phyloP scores from a whole-genome alignment of 2,329 filamentous ascomycete genomes.

The Botrytis sinoallii region DNA sequence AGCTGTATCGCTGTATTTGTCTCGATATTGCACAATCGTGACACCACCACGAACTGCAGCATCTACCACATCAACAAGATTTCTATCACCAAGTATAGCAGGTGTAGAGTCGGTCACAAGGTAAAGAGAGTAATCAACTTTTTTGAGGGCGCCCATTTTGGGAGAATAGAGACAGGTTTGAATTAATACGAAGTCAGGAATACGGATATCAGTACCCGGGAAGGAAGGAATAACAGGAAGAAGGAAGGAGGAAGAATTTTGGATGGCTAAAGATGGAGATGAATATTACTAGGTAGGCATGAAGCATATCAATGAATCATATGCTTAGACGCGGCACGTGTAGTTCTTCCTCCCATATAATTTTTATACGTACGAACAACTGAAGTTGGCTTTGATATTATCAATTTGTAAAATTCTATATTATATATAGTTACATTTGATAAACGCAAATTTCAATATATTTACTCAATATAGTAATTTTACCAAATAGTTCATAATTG shows the following conservation, averaged over 20 bases:
- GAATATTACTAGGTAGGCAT: too few species aligned
- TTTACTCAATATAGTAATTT: background rate
- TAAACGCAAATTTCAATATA: background rate
- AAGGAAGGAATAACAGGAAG: background rate
- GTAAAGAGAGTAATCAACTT: slow-evolving; percentile 77
- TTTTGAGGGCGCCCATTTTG: slow-evolving; percentile 38
- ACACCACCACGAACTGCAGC: slow-evolving; percentile 75
- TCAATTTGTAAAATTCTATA: background rate
- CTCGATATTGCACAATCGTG: slow-evolving; percentile 84
- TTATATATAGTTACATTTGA: too few species aligned
- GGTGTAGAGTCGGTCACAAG: slow-evolving; percentile 92
- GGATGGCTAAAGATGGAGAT: background rate
- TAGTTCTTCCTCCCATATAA: background rate
- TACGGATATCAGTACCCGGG: background rate
- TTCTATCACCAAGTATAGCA: slow-evolving; percentile 68
- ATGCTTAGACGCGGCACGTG: background rate
- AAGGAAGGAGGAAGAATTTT: background rate
- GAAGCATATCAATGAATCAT: background rate
- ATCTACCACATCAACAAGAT: slow-evolving; percentile 71
- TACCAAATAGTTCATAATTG: background rate
- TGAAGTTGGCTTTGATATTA: background rate
- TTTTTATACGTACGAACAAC: background rate
- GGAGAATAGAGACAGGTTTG: slow-evolving; percentile 2
- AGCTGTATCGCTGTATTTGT: slow-evolving; percentile 77
- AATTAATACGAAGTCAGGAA: background rate